Conservation (phyloP, 2,329 filamentous ascomycete species). For the Botrytis fragariae region DNA sequence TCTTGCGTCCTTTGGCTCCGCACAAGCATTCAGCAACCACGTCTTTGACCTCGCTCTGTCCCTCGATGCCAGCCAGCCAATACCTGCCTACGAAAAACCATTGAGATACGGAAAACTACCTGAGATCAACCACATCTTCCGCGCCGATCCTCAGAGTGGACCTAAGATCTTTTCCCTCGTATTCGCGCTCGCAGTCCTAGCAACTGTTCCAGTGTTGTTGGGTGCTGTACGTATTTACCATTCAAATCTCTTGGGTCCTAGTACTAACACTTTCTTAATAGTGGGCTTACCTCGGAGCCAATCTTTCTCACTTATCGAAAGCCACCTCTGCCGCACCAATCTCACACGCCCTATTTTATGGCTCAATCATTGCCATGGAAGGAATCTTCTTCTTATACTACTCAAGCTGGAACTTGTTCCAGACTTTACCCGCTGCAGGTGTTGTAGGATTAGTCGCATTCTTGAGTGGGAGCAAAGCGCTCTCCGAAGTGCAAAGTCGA, state of each 20-base stretch:
- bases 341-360: conserved; percentile 81
- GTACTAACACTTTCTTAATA: conserved; percentile 40
- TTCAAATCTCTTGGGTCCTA: not conserved
- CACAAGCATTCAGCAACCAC: conserved; percentile 62
- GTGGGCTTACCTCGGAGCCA: conserved; percentile 83
- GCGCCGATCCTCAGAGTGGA: conserved; percentile 73
- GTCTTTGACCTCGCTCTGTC: conserved; percentile 72
- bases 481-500: conserved; percentile 89
- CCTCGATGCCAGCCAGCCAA: conserved; percentile 59
- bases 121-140: conserved; percentile 92
- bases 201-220: conserved; percentile 71
- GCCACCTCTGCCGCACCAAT: conserved; percentile 75
- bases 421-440: conserved; percentile 72
- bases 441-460: conserved; percentile 70
- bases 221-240: conserved; percentile 56
- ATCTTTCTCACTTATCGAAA: conserved; percentile 72
- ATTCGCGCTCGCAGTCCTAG: conserved; percentile 72
- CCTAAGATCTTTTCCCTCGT: conserved; percentile 74
- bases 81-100: conserved; percentile 61
- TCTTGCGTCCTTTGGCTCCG: conserved; percentile 80
- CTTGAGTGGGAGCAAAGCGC: conserved; percentile 82
- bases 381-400: conserved; percentile 95
- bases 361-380: conserved; percentile 84
- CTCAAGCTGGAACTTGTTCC: conserved; percentile 85
- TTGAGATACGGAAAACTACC: conserved; percentile 79